phyloP scores from a whole-genome alignment of 768 basidiomycete species.

The Rhizopogon vulgaris region DNA sequence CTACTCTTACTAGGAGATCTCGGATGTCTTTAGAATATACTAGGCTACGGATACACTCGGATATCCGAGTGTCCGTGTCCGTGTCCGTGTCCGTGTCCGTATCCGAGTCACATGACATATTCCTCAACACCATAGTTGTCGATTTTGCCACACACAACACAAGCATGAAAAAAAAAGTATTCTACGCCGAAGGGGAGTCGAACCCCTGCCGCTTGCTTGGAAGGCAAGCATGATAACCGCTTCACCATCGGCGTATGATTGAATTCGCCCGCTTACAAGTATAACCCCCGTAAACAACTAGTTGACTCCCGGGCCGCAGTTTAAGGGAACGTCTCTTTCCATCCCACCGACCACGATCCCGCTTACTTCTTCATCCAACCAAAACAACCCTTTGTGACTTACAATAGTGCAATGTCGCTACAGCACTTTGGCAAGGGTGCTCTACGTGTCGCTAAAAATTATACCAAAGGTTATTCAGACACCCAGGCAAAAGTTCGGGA shows the following conservation, averaged over 20 bases:
- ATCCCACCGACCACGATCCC: neutral
- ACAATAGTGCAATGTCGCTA: conserved; percentile 36
- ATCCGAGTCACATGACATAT: too few relatives aligned
- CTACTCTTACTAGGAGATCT: too few relatives aligned
- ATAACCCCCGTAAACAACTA: too few relatives aligned
- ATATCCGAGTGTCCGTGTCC: too few relatives aligned
- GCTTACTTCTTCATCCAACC: neutral
- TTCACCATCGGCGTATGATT: conserved; percentile 63
- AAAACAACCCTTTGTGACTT: neutral
- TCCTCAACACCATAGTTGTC: too few relatives aligned
- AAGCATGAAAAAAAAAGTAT: too few relatives aligned
- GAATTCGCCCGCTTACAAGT: accelerated
- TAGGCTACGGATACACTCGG: too few relatives aligned
- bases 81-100: too few relatives aligned
- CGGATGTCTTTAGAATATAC: too few relatives aligned
- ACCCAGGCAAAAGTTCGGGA: conserved; percentile 93
- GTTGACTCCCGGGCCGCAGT: neutral
- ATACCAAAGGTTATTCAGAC: conserved; percentile 94
- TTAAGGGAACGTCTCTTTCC: neutral
- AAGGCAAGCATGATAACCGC: conserved; percentile 93
- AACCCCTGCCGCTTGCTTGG: conserved; percentile 75
- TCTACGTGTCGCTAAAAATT: conserved; percentile 88
- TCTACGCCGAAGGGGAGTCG: conserved; percentile 60
- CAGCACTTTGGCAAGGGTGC: conserved; percentile 83
- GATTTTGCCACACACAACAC: too few relatives aligned